Percentiles rank a stretch among this genome's conserved stretches.
Evolutionary conservation across 2,329 filamentous ascomycete genomes (phyloP).

Genomic region (Lasiodiplodia sp.): DNA sequence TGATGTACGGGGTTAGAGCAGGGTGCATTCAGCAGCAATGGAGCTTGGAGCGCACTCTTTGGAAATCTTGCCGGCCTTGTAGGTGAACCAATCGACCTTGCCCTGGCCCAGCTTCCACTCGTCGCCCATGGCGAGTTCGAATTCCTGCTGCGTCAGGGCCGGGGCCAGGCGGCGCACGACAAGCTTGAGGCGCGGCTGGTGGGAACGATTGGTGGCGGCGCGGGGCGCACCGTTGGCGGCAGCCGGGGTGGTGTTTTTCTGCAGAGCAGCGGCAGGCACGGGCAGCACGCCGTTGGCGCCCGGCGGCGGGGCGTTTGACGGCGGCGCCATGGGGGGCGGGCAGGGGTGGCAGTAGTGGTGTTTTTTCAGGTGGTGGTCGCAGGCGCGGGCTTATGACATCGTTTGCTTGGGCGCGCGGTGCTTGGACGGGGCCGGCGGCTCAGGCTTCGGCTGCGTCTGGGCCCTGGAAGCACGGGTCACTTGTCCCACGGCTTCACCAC

Average conservation of each 20-base stretch:
- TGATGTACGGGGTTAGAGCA: slow-evolving; percentile 44
- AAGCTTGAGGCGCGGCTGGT: slow-evolving; percentile 77
- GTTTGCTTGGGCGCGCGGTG: slow-evolving; percentile 3
- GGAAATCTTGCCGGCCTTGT: slow-evolving; percentile 76
- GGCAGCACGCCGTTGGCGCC: slow-evolving; percentile 50
- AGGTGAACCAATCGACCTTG: slow-evolving; percentile 85
- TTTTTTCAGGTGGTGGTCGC: slow-evolving; percentile 2
- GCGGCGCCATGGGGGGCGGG: slow-evolving; percentile 31
- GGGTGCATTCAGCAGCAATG: slow-evolving; percentile 1
- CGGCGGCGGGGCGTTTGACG: slow-evolving; percentile 27
- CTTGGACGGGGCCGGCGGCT: slow-evolving; percentile 12
- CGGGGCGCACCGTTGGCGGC: slow-evolving; percentile 39
- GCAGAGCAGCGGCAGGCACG: slow-evolving; percentile 41
- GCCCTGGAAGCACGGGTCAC: slow-evolving; percentile 23
- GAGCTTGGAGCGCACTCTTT: slow-evolving; percentile 70
- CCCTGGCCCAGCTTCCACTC: slow-evolving; percentile 84
- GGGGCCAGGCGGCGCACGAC: slow-evolving; percentile 85
- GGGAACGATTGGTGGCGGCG: slow-evolving; percentile 50
- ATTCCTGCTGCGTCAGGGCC: slow-evolving; percentile 81
- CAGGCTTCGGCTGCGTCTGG: slow-evolving; percentile 22
- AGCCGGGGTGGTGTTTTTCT: slow-evolving; percentile 44
- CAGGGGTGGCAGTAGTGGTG: slow-evolving; percentile 13
- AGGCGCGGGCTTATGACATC: slow-evolving; percentile 22
- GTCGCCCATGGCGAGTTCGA: slow-evolving; percentile 72
- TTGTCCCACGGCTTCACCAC: slow-evolving; percentile 23